A percentile compares a stretch with the other conserved stretches of the same genome.
Conservation (phyloP, 306 rosid species). For the Vigna reflexopilosa region DNA sequence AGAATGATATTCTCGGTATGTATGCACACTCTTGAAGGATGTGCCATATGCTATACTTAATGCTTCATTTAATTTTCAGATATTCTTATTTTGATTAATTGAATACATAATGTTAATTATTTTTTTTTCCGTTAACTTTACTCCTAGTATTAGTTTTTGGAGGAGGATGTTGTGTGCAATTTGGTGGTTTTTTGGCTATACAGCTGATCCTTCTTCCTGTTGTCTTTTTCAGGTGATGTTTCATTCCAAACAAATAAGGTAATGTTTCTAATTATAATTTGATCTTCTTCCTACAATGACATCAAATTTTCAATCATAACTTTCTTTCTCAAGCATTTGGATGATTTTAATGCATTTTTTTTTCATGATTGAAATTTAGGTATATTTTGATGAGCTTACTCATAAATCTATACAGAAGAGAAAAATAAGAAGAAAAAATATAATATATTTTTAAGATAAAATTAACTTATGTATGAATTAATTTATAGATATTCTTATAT, state of each 20-base stretch:
- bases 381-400: no score
- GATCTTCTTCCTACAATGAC: conserved; percentile 34
- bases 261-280: conserved; percentile 39
- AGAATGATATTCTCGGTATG: conserved; percentile 66
- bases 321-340: conserved; percentile 39
- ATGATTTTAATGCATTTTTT: conserved; percentile 27
- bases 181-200: conserved; percentile 40
- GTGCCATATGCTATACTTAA: conserved; percentile 21
- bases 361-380: not conserved
- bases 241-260: conserved; percentile 65
- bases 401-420: no score
- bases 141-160: conserved; percentile 14
- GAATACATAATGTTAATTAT: not conserved
- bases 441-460: no score
- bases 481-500: no score
- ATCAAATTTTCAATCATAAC: conserved; percentile 5
- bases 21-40: conserved; percentile 12
- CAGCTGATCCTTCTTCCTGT: conserved; percentile 44
- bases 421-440: no score
- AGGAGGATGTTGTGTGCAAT: conserved; percentile 33
- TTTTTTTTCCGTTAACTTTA: conserved; percentile 40
- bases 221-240: conserved; percentile 61
- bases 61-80: not conserved
- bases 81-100: conserved; percentile 26
- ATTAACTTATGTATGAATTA: no score